These are phyloP conservation scores for Russula brevipes DNA, from an alignment of 768 basidiomycete species.

Conservation along the genomic window DNA sequence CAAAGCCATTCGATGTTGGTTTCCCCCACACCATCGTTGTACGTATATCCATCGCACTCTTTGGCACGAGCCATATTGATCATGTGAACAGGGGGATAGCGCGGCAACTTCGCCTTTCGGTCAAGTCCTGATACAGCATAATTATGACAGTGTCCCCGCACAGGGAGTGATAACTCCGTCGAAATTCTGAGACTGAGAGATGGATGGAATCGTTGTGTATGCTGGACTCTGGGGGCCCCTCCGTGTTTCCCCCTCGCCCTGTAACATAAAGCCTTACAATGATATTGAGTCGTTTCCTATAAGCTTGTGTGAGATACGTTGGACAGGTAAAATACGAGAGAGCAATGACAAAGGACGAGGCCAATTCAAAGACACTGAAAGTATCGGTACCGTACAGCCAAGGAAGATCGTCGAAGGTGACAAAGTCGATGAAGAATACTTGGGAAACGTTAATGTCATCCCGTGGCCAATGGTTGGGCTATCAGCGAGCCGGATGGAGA, in stretches of 20 bases:
- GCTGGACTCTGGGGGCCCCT: neutral
- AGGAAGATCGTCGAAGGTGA: no score
- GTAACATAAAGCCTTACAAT: neutral
- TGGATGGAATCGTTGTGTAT: neutral
- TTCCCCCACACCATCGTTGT: constrained; percentile 39
- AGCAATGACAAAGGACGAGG: neutral
- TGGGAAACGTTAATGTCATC: no score
- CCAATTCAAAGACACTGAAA: neutral
- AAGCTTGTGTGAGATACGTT: neutral
- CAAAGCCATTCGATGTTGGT: constrained; percentile 42
- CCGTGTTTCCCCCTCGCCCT: neutral
- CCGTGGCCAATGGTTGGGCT: no score
- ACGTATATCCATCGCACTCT: constrained; percentile 15
- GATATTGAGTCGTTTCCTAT: neutral
- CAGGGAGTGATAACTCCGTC: neutral
- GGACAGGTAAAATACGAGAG: neutral
- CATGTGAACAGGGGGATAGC: neutral
- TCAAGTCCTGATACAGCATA: neutral
- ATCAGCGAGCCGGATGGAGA: no score
- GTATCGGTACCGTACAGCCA: no score
- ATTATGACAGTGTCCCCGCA: neutral
- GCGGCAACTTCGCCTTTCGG: neutral
- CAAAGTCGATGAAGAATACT: no score
- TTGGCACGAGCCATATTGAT: neutral
- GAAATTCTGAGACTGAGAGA: neutral